phyloP scores from a whole-genome alignment of 176 grass and related monocot genomes.

The Chloris gayana region DNA sequence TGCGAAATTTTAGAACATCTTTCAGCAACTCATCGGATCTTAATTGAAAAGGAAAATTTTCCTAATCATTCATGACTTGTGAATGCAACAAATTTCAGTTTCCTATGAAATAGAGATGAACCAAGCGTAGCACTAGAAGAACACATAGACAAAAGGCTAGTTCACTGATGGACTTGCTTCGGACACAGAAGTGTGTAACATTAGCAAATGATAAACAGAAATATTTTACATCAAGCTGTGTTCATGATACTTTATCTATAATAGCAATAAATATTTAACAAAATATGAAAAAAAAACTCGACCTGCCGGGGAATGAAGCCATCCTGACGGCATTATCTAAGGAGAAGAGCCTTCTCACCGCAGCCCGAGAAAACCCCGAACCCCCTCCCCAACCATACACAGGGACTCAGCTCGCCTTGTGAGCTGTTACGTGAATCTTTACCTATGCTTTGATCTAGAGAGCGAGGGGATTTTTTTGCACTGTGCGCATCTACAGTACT shows the following conservation, averaged over 20 bases:
- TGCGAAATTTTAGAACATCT: slow-evolving; percentile 32
- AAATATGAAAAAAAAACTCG: no score
- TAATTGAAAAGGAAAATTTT: neutral
- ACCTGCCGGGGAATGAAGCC: no score
- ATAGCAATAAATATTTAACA: neutral
- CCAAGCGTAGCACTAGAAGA: neutral
- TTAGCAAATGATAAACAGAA: neutral
- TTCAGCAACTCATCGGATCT: neutral
- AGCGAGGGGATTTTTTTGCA: no score
- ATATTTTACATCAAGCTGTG: neutral
- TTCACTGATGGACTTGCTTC: slow-evolving; percentile 19
- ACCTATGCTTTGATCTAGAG: no score
- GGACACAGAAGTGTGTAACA: neutral
- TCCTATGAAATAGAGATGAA: neutral
- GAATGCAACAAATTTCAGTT: neutral
- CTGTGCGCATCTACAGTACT: no score
- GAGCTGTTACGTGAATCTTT: no score
- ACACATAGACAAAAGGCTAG: neutral
- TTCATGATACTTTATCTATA: neutral
- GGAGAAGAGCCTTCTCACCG: no score
- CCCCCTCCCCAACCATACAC: no score
- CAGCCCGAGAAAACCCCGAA: no score
- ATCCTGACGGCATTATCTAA: no score
- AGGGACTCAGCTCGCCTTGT: no score
- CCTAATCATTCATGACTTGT: neutral